Evolutionary conservation across 1,284 basidiomycete species (phyloP).

Genomic region (Leccinum brunneo-olivaceum): DNA sequence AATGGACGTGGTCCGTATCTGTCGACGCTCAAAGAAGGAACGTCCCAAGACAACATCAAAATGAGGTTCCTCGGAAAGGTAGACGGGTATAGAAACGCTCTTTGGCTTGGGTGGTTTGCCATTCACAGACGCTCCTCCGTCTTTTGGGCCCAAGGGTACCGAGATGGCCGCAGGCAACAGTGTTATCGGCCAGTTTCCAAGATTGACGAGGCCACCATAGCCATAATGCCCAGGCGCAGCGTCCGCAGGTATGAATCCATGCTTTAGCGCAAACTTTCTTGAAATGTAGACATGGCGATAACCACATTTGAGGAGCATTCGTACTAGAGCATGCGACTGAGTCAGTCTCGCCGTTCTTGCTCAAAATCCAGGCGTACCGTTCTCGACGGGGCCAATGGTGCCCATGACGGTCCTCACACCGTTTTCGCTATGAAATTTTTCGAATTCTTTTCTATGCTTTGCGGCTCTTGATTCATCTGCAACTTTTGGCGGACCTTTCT

Average conservation of each 20-base stretch:
- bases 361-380: constrained; percentile 46
- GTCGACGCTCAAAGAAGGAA: constrained; percentile 88
- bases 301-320: constrained; percentile 91
- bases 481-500: constrained; percentile 18
- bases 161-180: constrained; percentile 35
- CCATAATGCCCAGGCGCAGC: constrained; percentile 80
- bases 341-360: not conserved
- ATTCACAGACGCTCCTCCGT: constrained; percentile 8
- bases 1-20: constrained; percentile 73
- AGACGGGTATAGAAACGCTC: constrained; percentile 43
- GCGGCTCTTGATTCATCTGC: constrained; percentile 37
- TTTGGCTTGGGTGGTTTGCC: constrained; percentile 30
- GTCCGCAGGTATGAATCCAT: constrained; percentile 86
- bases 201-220: constrained; percentile 75
- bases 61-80: constrained; percentile 90
- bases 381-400: constrained; percentile 82
- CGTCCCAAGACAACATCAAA: constrained; percentile 95
- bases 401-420: constrained; percentile 92
- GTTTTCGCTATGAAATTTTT: constrained; percentile 83
- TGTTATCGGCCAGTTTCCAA: constrained; percentile 77
- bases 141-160: constrained; percentile 14
- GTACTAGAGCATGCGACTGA: constrained; percentile 43
- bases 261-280: constrained; percentile 83
- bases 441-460: constrained; percentile 70
- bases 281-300: constrained; percentile 95